Base-by-base conservation (phyloP, 1,284 basidiomycete species). In the Cryptococcus sp. region DNA sequence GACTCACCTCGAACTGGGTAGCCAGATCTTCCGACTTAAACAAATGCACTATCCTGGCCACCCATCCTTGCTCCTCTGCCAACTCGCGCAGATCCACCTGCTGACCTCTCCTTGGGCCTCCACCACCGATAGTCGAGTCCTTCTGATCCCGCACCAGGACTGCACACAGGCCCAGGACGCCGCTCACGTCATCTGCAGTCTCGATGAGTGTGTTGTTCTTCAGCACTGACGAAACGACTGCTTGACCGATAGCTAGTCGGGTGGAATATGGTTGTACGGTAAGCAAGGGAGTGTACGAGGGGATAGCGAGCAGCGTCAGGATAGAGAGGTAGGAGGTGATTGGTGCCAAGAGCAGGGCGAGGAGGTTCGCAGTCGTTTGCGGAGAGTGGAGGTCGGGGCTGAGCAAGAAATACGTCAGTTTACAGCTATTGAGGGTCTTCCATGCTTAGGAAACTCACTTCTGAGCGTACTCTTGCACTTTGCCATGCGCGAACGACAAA, bases 1-100 rank as follows among this genome's bases (percentile, higher is more conserved):
- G 0, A 73, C 85, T 38, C 62, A 91, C 91, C 83, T 93, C 89
- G 64, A 91, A 93, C 71, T 96, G 93, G 17, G 88, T 85, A 62
- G 85, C 87, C 59, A 94, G 75, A 31, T 88, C 88, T 54, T 95
- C 90, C 1, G 90, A 85, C 22, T 86, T 82, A 85, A 97, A 94
- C 35, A 96, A 75, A 81, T 97, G 93, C 3, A 97, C 89, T 89
- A 97, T 95, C 62, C 93, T 82, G 22, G 93, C 93, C 16, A 96
- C 86, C 93, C 93, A 97, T 0, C 93, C 94, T 71, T 97, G 93
- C 76, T 97, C 94, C 77, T 96, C 94, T 0, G 93, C 93, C 81
- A 92, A 83, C 73, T 96, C 93, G 71, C 93, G 90, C 52, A 87
- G 80, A 70, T 93, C 91, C 81, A 79, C 85, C 81, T 63, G 68